A percentile compares a stretch with the other conserved stretches of the same genome.
phyloP scores from a whole-genome alignment of 108 stramenopile species.

The Pseudonitzschia multistriata region DNA sequence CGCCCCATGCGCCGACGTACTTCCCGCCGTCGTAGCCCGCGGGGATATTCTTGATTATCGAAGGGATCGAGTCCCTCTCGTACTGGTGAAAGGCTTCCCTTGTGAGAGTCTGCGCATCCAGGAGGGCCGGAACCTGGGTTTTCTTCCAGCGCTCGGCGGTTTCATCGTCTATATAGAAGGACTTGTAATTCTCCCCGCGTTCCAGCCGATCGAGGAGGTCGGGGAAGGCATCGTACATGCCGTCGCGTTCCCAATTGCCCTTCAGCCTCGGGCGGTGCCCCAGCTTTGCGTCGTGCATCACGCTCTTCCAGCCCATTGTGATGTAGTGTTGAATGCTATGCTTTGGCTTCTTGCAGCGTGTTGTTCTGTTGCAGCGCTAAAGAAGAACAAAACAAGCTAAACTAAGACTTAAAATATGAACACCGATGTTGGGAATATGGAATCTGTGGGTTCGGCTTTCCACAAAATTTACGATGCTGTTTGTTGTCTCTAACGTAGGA shows the following conservation, averaged over 20 bases:
- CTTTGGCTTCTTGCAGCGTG: too few species aligned
- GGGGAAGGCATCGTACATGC: conserved; percentile 58
- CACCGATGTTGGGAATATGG: too few species aligned
- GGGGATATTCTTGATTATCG: conserved; percentile 69
- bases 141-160: not conserved
- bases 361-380: too few species aligned
- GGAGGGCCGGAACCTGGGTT: conserved; percentile 43
- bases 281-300: conserved; percentile 11
- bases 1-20: conserved; percentile 56
- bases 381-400: too few species aligned
- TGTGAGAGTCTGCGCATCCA: conserved; percentile 55
- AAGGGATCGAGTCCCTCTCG: conserved; percentile 59
- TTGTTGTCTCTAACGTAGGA: too few species aligned
- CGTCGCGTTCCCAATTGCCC: conserved; percentile 71
- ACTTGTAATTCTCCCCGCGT: conserved; percentile 20
- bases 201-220: conserved; percentile 36
- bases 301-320: conserved; percentile 10
- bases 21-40: conserved; percentile 50
- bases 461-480: too few species aligned
- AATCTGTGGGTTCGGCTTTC: too few species aligned
- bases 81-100: conserved; percentile 61
- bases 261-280: conserved; percentile 73
- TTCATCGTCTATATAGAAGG: conserved; percentile 22
- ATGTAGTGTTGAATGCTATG: too few species aligned
- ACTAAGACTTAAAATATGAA: too few species aligned